A percentile compares a stretch with the other conserved stretches of the same genome.
Conservation (phyloP, 2,329 filamentous ascomycete species). For the Fusarium sterilihyphosum region DNA sequence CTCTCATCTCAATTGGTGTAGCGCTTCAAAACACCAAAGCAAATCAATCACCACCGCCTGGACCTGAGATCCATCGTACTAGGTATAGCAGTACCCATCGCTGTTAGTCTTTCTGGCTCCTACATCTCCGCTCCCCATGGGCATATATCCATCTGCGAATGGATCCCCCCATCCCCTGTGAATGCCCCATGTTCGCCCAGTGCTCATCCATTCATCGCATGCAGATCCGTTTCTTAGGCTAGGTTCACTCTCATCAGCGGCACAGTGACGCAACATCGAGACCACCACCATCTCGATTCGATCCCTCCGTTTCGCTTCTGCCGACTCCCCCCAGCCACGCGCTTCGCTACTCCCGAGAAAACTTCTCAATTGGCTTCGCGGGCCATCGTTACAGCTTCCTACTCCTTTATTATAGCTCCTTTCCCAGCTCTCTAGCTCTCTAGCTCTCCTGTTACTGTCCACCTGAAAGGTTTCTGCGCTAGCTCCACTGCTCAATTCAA, state of each 20-base stretch:
- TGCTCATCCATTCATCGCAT: conserved; percentile 30
- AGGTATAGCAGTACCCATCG: background rate
- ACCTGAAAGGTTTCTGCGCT: conserved; percentile 8
- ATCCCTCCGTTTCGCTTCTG: conserved; percentile 35
- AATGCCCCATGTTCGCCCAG: conserved; percentile 30
- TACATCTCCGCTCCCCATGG: conserved; percentile 29
- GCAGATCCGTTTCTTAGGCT: conserved; percentile 40
- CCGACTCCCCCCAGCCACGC: conserved; percentile 37
- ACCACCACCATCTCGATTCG: conserved; percentile 40
- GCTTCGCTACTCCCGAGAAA: conserved; percentile 36
- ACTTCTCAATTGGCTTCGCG: conserved; percentile 40
- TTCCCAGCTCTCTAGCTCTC: background rate
- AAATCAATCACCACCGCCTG: conserved; percentile 15
- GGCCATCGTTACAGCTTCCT: conserved; percentile 40
- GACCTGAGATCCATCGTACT: conserved; percentile 14
- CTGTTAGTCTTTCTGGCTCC: conserved; percentile 18
- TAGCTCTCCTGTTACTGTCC: conserved; percentile 3
- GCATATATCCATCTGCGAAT: conserved; percentile 24
- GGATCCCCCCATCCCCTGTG: conserved; percentile 18
- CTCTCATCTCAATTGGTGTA: conserved; percentile 1
- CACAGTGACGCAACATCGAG: conserved; percentile 44
- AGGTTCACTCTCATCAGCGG: conserved; percentile 37
- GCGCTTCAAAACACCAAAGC: conserved; percentile 18
- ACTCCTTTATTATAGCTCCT: conserved; percentile 21
- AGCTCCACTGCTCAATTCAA: conserved; percentile 11